Percentiles rank a stretch among this genome's conserved stretches.
These are phyloP conservation scores for Trichoderma atrobrunneum DNA, from an alignment of 2,329 filamentous ascomycete genomes.

Conservation along the genomic window DNA sequence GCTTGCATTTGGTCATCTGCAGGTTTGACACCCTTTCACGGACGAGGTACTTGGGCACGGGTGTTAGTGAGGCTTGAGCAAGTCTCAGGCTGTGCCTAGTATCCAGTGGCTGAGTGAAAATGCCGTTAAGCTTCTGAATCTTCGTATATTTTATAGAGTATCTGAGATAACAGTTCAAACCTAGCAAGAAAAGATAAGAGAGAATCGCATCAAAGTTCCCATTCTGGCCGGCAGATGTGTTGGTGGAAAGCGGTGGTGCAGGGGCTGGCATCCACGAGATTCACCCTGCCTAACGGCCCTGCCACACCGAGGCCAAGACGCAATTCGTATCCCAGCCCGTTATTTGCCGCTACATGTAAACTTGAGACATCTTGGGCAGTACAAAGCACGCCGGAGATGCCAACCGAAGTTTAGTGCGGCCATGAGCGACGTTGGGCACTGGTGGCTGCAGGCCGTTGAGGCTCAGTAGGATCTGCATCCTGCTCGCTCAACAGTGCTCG, in stretches of 20 bases:
- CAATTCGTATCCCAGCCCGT: not conserved
- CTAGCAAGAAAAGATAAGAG: not conserved
- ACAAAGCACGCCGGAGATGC: not conserved
- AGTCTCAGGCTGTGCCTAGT: not conserved
- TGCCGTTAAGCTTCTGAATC: not conserved
- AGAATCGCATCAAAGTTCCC: not conserved
- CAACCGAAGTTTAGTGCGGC: not conserved
- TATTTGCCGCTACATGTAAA: not conserved
- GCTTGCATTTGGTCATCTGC: not conserved
- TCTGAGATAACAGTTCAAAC: not conserved
- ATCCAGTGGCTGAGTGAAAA: not conserved
- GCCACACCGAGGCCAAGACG: not conserved
- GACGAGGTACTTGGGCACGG: not conserved
- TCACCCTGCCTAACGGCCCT: not conserved
- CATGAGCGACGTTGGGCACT: not conserved
- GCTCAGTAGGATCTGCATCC: slow-evolving; percentile 2
- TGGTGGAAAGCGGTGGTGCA: not conserved
- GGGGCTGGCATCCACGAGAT: not conserved
- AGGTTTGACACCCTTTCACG: not conserved
- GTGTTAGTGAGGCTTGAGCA: not conserved
- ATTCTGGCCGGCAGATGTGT: not conserved
- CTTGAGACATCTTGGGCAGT: not conserved
- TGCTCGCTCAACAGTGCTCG: not conserved
- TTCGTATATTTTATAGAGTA: not conserved
- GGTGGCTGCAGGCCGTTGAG: slow-evolving; percentile 1